Percentiles rank a stretch among this genome's conserved stretches.
Evolutionary conservation across 345 rosid species (phyloP).

Genomic region (Arabis alpina): DNA sequence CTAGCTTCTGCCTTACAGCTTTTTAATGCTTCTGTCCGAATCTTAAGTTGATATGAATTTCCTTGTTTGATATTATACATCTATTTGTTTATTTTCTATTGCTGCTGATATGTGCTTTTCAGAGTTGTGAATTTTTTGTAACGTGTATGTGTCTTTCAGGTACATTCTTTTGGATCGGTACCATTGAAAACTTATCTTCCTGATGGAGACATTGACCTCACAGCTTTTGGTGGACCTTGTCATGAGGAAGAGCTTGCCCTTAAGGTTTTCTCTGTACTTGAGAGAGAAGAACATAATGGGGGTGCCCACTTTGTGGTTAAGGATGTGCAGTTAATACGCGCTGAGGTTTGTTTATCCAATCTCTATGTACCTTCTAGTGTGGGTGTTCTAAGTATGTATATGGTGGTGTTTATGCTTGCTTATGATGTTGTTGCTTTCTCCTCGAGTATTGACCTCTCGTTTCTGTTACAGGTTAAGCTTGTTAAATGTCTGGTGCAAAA

Average conservation of each 20-base stretch:
- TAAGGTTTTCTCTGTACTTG: constrained; percentile 64
- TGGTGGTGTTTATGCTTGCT: constrained; percentile 21
- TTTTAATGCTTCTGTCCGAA: too few relatives aligned
- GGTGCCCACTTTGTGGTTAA: constrained; percentile 64
- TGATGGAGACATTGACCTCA: constrained; percentile 94
- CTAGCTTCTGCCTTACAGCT: background rate
- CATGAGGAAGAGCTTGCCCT: constrained; percentile 67
- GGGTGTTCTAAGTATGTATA: background rate
- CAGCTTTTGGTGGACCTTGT: constrained; percentile 65
- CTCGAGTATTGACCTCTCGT: constrained; percentile 5
- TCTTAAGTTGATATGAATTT: constrained; percentile 1
- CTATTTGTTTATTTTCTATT: background rate
- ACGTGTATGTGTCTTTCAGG: constrained; percentile 52
- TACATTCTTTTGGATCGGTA: constrained; percentile 88
- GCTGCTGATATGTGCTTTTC: constrained; percentile 1
- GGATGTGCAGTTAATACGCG: constrained; percentile 76
- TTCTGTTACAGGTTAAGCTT: constrained; percentile 77
- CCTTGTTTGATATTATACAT: background rate
- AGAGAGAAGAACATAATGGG: constrained; percentile 65
- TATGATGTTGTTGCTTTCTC: constrained; percentile 17
- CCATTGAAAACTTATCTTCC: constrained; percentile 97
- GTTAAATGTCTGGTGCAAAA: constrained; percentile 85
- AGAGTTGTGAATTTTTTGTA: constrained; percentile 13
- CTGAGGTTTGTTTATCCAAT: constrained; percentile 59
- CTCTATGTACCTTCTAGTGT: background rate